Conservation (phyloP, 164 flowering plant species). For the Malania oleifera region DNA sequence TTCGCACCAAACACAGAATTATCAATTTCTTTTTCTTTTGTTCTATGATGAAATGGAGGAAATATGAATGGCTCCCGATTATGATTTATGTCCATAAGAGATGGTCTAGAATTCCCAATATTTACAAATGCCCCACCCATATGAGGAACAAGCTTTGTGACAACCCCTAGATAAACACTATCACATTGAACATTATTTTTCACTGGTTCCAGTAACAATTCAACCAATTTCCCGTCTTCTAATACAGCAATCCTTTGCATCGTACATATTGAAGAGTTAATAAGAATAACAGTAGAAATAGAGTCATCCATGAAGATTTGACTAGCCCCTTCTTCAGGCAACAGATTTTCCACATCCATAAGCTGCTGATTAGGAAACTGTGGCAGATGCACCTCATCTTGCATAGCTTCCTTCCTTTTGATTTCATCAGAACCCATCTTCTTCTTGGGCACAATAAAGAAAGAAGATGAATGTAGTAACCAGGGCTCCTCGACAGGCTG, state of each 20-base stretch:
- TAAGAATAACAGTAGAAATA: conserved; percentile 63
- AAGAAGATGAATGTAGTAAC: conserved; percentile 10
- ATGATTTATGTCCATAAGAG: conserved; percentile 78
- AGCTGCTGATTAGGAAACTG: conserved; percentile 20
- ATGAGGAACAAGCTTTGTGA: conserved; percentile 82
- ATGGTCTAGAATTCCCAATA: conserved; percentile 73
- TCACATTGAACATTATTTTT: conserved; percentile 83
- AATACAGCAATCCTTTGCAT: conserved; percentile 93
- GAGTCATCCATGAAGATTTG: conserved; percentile 29
- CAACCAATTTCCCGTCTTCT: conserved; percentile 84
- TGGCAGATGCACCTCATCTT: conserved; percentile 15
- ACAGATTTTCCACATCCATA: conserved; percentile 23
- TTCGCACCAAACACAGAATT: conserved; percentile 20
- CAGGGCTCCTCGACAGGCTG: conserved; percentile 48
- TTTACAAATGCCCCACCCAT: conserved; percentile 98
- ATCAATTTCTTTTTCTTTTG: conserved; percentile 29
- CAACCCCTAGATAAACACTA: conserved; percentile 84
- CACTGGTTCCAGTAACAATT: conserved; percentile 83
- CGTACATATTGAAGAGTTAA: conserved; percentile 88
- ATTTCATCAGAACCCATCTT: conserved; percentile 12
- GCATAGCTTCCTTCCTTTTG: conserved; percentile 9
- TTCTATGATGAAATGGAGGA: conserved; percentile 47
- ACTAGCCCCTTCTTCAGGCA: conserved; percentile 32
- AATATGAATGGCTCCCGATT: conserved; percentile 72
- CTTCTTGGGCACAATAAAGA: conserved; percentile 10